Percentiles rank a stretch among this genome's conserved stretches.
phyloP scores from a whole-genome alignment of 1,139 yeast species.

The Candida sanyaensis region DNA sequence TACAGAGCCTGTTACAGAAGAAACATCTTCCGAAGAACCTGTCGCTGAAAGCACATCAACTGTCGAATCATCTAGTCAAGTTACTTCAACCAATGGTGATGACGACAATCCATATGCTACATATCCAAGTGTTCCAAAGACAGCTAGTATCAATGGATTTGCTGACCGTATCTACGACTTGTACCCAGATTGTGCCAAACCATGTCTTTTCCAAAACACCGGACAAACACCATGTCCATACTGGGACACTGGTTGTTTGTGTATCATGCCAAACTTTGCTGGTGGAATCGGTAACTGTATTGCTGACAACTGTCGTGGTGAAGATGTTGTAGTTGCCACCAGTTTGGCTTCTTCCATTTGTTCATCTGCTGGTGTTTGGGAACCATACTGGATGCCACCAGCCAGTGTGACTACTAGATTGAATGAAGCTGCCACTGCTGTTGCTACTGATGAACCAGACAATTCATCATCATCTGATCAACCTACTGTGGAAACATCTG shows the following conservation, averaged over 20 bases:
- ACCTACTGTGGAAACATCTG: background rate
- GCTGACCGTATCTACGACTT: constrained; percentile 32
- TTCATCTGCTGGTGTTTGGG: constrained; percentile 42
- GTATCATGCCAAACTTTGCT: constrained; percentile 34
- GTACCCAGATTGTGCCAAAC: constrained; percentile 25
- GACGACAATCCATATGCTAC: constrained; percentile 19
- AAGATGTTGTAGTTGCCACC: constrained; percentile 39
- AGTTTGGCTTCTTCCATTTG: constrained; percentile 43
- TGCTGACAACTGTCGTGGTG: constrained; percentile 31
- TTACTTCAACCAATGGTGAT: constrained; percentile 7
- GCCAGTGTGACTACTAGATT: constrained; percentile 35
- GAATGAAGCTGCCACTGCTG: constrained; percentile 28
- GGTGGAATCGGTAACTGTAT: constrained; percentile 32
- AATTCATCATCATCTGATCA: background rate
- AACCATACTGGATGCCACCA: constrained; percentile 40
- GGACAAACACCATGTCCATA: constrained; percentile 34
- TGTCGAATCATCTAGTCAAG: background rate
- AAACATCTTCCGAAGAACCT: background rate
- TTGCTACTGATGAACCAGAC: constrained; percentile 3
- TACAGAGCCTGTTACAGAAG: background rate
- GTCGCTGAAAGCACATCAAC: too few species aligned
- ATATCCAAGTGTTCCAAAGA: constrained; percentile 34
- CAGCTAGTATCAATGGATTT: constrained; percentile 38
- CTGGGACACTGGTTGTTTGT: constrained; percentile 41
- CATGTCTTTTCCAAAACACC: constrained; percentile 26